Conservation (phyloP, 257 asterid species). For the Plantago elongata region DNA sequence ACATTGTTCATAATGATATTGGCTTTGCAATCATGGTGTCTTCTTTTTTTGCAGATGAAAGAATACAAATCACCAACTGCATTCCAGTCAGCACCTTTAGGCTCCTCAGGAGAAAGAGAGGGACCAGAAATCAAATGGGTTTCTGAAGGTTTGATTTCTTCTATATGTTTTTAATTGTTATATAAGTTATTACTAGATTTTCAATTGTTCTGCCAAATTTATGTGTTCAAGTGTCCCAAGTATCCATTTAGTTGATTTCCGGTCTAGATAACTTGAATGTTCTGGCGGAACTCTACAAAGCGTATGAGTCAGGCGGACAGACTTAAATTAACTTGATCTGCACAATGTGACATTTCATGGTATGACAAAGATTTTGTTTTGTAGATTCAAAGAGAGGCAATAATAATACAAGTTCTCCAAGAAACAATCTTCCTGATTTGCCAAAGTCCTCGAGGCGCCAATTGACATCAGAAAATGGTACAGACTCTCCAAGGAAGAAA, state of each 20-base stretch:
- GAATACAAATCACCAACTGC: conserved; percentile 42
- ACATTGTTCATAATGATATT: background rate
- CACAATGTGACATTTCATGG: background rate
- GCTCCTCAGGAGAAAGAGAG: conserved; percentile 35
- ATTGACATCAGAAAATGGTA: conserved; percentile 17
- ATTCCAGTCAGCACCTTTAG: conserved; percentile 65
- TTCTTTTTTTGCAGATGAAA: conserved; percentile 53
- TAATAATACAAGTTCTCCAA: conserved; percentile 23
- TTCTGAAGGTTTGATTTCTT: conserved; percentile 57
- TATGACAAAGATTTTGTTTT: background rate
- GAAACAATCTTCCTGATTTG: conserved; percentile 30
- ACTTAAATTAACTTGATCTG: no score
- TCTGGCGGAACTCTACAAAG: no score
- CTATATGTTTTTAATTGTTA: background rate
- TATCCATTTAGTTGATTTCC: background rate
- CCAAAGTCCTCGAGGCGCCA: conserved; percentile 43
- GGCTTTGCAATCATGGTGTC: no score
- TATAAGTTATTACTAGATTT: background rate
- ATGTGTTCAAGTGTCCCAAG: background rate
- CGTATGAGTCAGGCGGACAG: no score
- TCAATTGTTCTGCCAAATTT: background rate
- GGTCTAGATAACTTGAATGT: no score
- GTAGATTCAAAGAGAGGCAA: conserved; percentile 35
- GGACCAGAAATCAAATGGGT: conserved; percentile 74
- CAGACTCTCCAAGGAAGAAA: conserved; percentile 37